Percentiles rank a stretch among this genome's conserved stretches.
These are phyloP conservation scores for Colletotrichum sp. DNA, from an alignment of 2,329 filamentous ascomycete species.

Conservation along the genomic window DNA sequence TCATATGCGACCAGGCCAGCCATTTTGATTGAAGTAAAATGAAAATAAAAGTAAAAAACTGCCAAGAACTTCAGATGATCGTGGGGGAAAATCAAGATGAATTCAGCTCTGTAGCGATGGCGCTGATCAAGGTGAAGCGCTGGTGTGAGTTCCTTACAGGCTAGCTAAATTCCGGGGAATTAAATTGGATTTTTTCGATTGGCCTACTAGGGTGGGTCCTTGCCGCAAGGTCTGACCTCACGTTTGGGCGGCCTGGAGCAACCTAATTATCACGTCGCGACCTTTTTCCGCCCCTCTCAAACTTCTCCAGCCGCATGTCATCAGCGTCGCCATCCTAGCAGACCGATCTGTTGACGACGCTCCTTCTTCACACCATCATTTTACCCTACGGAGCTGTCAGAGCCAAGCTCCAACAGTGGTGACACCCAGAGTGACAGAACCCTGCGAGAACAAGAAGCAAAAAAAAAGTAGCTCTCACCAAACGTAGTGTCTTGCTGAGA, in stretches of 20 bases:
- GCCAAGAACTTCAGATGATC: neutral
- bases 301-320: neutral
- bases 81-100: neutral
- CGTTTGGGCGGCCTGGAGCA: neutral
- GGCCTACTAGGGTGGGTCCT: neutral
- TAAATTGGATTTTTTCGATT: neutral
- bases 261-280: constrained; percentile 14
- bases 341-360: neutral
- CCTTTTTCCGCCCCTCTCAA: constrained; percentile 15
- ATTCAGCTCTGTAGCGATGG: neutral
- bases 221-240: neutral
- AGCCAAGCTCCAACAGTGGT: neutral
- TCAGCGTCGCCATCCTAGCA: neutral
- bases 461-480: constrained; percentile 25
- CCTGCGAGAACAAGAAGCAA: neutral
- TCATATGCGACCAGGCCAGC: constrained; percentile 54
- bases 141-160: neutral
- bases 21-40: constrained; percentile 29
- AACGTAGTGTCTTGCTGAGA: constrained; percentile 42
- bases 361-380: neutral
- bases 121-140: neutral
- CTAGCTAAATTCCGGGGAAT: neutral
- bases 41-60: neutral
- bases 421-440: constrained; percentile 7
- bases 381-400: neutral